Evolutionary conservation across 768 basidiomycete genomes (phyloP).

Genomic region (Agaricus subrufescens): DNA sequence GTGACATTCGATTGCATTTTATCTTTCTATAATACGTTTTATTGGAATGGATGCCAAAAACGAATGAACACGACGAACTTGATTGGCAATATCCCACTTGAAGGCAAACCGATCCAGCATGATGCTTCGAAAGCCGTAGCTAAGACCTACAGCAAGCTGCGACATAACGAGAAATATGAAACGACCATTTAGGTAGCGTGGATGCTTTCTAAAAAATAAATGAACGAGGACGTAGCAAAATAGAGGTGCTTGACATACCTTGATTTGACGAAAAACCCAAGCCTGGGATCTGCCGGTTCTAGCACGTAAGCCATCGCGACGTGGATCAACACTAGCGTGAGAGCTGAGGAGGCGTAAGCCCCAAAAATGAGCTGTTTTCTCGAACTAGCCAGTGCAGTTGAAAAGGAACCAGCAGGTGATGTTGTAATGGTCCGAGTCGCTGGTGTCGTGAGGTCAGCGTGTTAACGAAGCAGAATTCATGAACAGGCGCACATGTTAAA

Average conservation of each 20-base stretch:
- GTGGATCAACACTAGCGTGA: slow-evolving; percentile 39
- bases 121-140: slow-evolving; percentile 52
- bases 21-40: neutral
- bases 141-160: slow-evolving; percentile 42
- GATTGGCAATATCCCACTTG: slow-evolving; percentile 29
- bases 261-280: slow-evolving; percentile 63
- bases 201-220: slow-evolving; percentile 53
- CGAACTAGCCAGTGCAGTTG: slow-evolving; percentile 39
- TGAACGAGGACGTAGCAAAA: neutral
- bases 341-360: slow-evolving; percentile 44
- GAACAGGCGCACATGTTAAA: slow-evolving; percentile 42
- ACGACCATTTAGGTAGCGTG: slow-evolving; percentile 67
- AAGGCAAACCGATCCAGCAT: slow-evolving; percentile 58
- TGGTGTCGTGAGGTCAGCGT: slow-evolving; percentile 13
- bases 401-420: slow-evolving; percentile 49
- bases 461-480: neutral
- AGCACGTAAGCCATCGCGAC: slow-evolving; percentile 29
- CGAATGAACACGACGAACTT: slow-evolving; percentile 12
- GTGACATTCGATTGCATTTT: slow-evolving; percentile 11
- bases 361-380: slow-evolving; percentile 40
- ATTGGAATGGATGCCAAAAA: neutral
- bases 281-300: slow-evolving; percentile 34
- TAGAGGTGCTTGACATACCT: slow-evolving; percentile 34
- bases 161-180: slow-evolving; percentile 55
- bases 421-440: slow-evolving; percentile 43